Conservation (phyloP, 2,329 filamentous ascomycete genomes). For the Beauveria rudraprayagi region DNA sequence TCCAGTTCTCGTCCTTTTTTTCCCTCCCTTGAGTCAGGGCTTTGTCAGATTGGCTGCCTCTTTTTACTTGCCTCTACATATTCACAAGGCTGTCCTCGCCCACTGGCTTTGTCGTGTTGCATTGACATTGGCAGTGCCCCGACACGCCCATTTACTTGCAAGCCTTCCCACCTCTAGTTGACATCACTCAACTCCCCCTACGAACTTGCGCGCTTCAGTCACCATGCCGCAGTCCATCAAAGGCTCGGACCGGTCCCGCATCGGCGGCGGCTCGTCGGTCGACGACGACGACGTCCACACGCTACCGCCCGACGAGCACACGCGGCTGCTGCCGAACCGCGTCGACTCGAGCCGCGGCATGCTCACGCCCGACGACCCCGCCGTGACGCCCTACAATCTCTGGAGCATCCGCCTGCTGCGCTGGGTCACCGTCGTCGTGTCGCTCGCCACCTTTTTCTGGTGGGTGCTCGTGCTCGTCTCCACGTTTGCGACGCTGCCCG, state of each 20-base stretch:
- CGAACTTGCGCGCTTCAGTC: neutral
- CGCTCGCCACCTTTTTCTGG: constrained; percentile 75
- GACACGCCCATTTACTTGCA: no score
- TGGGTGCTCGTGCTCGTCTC: constrained; percentile 86
- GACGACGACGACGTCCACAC: constrained; percentile 20
- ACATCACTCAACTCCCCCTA: no score
- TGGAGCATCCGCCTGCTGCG: constrained; percentile 80
- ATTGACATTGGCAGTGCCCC: no score
- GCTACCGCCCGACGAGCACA: constrained; percentile 41
- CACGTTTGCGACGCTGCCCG: constrained; percentile 82
- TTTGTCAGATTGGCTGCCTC: neutral
- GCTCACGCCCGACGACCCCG: constrained; percentile 35
- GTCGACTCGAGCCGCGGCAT: constrained; percentile 39
- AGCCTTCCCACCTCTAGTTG: no score
- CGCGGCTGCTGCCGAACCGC: constrained; percentile 61
- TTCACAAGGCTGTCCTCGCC: neutral
- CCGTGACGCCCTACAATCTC: constrained; percentile 86
- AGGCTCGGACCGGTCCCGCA: neutral
- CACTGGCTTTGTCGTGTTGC: no score
- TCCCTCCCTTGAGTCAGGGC: neutral
- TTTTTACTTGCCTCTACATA: neutral
- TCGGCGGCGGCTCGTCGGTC: neutral
- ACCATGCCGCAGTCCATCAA: constrained; percentile 3
- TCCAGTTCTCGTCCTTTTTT: neutral
- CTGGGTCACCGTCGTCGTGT: constrained; percentile 68